Evolutionary conservation across 257 asterid species (phyloP).

Genomic region (Plantago major): DNA sequence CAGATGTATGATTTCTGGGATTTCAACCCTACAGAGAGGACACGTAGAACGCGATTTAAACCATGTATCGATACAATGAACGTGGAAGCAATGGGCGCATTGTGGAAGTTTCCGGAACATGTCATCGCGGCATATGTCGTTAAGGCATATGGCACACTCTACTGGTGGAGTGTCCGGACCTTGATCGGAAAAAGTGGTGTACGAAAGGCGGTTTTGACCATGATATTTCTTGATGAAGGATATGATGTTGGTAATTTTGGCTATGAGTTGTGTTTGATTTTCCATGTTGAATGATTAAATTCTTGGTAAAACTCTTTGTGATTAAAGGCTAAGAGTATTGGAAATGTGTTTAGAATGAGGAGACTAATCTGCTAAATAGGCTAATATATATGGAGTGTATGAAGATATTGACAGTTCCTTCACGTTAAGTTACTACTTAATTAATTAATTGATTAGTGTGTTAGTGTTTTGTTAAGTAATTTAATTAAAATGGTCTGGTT

Average conservation of each 20-base stretch:
- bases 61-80: conserved; percentile 28
- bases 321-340: not conserved
- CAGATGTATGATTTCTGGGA: conserved; percentile 6
- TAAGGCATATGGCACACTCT: conserved; percentile 23
- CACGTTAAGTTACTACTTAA: not conserved
- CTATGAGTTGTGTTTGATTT: not conserved
- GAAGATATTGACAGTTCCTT: not conserved
- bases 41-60: conserved; percentile 21
- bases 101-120: conserved; percentile 22
- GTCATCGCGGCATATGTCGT: conserved; percentile 17
- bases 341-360: not conserved
- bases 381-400: not conserved
- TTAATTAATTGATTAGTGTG: too few relatives aligned
- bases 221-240: not conserved
- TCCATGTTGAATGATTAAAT: conserved; percentile 7
- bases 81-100: conserved; percentile 27
- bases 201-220: not conserved
- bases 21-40: conserved; percentile 30
- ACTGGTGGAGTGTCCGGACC: not conserved
- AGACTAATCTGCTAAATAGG: not conserved
- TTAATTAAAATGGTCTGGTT: too few relatives aligned
- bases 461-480: too few relatives aligned
- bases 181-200: not conserved
- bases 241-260: not conserved
- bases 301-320: not conserved